A percentile compares a stretch with the other conserved stretches of the same genome.
Conservation (phyloP, 2,329 filamentous ascomycete genomes). For the Talaromyces piceae region DNA sequence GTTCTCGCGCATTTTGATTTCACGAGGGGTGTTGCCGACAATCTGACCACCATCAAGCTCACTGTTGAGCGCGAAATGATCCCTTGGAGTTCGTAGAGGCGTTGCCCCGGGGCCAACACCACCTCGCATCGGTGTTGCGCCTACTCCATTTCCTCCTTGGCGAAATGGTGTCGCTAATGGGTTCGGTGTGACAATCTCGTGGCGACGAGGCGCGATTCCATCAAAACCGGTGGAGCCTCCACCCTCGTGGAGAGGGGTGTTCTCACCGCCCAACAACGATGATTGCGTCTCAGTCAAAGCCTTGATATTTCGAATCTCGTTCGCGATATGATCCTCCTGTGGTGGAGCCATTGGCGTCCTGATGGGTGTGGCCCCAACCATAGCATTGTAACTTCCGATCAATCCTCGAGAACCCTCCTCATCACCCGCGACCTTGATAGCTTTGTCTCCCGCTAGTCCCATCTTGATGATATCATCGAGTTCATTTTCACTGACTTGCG, state of each 20-base stretch:
- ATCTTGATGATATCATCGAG: constrained; percentile 98
- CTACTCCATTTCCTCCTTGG: constrained; percentile 52
- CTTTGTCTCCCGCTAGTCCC: constrained; percentile 86
- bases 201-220: constrained; percentile 70
- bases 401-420: constrained; percentile 74
- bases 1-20: constrained; percentile 64
- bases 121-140: constrained; percentile 55
- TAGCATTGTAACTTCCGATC: constrained; percentile 75
- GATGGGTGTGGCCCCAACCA: constrained; percentile 78
- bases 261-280: constrained; percentile 85
- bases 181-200: constrained; percentile 84
- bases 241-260: constrained; percentile 79
- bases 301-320: constrained; percentile 90
- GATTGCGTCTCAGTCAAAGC: constrained; percentile 91
- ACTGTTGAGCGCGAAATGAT: constrained; percentile 76
- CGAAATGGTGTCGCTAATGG: constrained; percentile 86
- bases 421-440: constrained; percentile 64
- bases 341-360: constrained; percentile 84
- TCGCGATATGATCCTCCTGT: constrained; percentile 91
- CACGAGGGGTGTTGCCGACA: constrained; percentile 66
- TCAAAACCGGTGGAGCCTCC: constrained; percentile 79
- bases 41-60: constrained; percentile 55
- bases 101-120: constrained; percentile 66
- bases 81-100: constrained; percentile 78
- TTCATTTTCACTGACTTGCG: constrained; percentile 87